These are phyloP conservation scores for Cucurbita pepo DNA, from an alignment of 306 rosid species.

Conservation along the genomic window DNA sequence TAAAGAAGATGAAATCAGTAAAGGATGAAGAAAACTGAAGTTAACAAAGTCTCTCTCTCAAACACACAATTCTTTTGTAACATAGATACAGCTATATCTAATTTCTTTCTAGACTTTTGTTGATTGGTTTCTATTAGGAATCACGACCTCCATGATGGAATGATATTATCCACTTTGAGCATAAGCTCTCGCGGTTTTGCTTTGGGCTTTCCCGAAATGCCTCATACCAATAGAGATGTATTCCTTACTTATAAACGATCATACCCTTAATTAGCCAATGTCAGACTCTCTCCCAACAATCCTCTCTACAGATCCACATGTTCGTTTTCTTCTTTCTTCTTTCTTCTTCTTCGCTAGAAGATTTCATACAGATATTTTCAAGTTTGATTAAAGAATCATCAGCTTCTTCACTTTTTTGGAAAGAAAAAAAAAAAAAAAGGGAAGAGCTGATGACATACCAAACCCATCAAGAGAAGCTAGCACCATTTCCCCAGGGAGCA, in stretches of 20 bases:
- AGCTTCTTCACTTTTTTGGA: neutral
- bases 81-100: neutral
- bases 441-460: conserved; percentile 13
- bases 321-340: neutral
- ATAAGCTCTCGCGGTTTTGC: too few species aligned
- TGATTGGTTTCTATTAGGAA: neutral
- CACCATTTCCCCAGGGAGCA: conserved; percentile 36
- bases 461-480: conserved; percentile 42
- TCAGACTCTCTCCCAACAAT: too few species aligned
- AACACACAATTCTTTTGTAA: neutral
- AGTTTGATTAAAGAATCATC: neutral
- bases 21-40: neutral
- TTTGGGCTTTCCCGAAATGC: too few species aligned
- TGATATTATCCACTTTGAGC: too few species aligned
- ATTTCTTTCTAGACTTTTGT: neutral
- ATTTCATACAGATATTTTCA: neutral
- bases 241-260: too few species aligned
- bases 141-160: too few species aligned
- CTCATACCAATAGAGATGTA: too few species aligned
- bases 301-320: neutral
- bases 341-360: neutral
- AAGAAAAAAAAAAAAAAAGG: neutral
- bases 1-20: neutral
- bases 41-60: neutral
- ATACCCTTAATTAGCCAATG: too few species aligned